Evolutionary conservation across 2,329 filamentous ascomycete species (phyloP).

Genomic region (Calonectria leucothoes): DNA sequence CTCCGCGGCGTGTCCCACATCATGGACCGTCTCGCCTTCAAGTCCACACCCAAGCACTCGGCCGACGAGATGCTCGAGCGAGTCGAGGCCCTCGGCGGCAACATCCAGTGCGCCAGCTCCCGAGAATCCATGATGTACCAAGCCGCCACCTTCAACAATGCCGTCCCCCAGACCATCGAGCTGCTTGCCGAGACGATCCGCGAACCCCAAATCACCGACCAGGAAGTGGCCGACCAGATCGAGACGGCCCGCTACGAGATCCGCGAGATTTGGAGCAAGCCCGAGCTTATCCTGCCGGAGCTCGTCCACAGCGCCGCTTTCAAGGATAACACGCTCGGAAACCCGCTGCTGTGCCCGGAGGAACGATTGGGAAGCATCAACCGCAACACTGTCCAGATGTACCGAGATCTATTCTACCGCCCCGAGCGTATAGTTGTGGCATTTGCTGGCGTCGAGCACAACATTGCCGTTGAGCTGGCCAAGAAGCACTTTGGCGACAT

Average conservation of each 20-base stretch:
- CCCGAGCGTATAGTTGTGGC: conserved; percentile 95
- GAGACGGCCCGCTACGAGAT: conserved; percentile 96
- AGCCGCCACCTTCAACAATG: conserved; percentile 95
- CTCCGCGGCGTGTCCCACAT: conserved; percentile 95
- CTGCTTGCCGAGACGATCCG: conserved; percentile 95
- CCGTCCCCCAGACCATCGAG: conserved; percentile 83
- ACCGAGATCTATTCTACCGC: conserved; percentile 85
- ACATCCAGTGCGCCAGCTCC: conserved; percentile 96
- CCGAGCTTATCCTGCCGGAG: conserved; percentile 94
- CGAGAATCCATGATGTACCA: conserved; percentile 99
- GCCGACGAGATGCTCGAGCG: conserved; percentile 89
- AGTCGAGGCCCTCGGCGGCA: conserved; percentile 89
- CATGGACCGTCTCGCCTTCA: conserved; percentile 95
- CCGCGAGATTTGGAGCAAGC: conserved; percentile 96
- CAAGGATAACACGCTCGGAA: conserved; percentile 95
- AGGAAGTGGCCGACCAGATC: conserved; percentile 88
- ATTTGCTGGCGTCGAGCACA: conserved; percentile 90
- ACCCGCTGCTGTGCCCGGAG: conserved; percentile 90
- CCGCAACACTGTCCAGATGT: conserved; percentile 78
- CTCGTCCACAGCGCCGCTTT: conserved; percentile 95
- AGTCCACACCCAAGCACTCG: conserved; percentile 78
- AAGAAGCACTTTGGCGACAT: conserved; percentile 94
- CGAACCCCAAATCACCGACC: conserved; percentile 84
- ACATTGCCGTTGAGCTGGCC: conserved; percentile 80
- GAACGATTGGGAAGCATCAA: conserved; percentile 84